Percentiles rank a stretch among this genome's conserved stretches.
Conservation (phyloP, 441 rosid species). For the Pelargonium cotyledonis region DNA sequence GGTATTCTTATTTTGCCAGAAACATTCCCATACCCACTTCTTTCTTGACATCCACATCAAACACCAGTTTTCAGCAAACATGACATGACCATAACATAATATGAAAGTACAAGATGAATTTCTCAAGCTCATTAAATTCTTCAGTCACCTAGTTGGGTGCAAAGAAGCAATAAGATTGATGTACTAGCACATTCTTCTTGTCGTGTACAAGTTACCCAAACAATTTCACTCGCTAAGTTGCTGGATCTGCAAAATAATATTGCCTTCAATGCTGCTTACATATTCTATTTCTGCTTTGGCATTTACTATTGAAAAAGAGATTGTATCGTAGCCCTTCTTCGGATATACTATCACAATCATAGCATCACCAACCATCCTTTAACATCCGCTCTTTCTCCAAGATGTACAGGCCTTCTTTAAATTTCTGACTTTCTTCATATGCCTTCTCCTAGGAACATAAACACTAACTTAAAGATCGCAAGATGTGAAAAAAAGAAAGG, state of each 20-base stretch:
- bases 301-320: neutral
- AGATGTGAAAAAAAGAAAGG: neutral
- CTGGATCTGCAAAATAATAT: neutral
- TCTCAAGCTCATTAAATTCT: too few species aligned
- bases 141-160: too few species aligned
- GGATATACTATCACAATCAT: neutral
- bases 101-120: too few species aligned
- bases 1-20: neutral
- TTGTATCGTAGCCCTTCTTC: too few species aligned
- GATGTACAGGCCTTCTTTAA: conserved; percentile 39
- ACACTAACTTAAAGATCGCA: neutral
- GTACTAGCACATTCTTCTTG: too few species aligned
- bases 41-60: neutral
- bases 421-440: conserved; percentile 36
- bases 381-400: conserved; percentile 37
- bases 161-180: too few species aligned
- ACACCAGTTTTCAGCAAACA: neutral
- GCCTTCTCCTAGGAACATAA: conserved; percentile 34
- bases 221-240: neutral
- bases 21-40: neutral
- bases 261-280: neutral
- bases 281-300: neutral
- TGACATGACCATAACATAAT: too few species aligned
- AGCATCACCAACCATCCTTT: conserved; percentile 35
- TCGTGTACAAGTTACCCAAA: neutral